Conservation (phyloP, 306 rosid genomes). For the Aeschynomene evenia region DNA sequence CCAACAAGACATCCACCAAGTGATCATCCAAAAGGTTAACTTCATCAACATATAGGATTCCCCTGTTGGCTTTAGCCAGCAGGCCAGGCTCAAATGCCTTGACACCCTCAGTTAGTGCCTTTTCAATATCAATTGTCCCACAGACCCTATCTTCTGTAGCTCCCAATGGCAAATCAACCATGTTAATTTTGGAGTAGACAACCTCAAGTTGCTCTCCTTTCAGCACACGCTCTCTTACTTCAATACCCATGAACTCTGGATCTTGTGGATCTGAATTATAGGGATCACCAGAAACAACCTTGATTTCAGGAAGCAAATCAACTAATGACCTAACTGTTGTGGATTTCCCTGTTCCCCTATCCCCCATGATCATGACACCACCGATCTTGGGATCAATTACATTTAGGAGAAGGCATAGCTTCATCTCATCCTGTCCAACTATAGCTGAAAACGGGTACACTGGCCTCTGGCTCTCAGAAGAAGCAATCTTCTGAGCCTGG, state of each 20-base stretch:
- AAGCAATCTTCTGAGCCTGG: conserved; percentile 54
- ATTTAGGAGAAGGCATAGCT: conserved; percentile 83
- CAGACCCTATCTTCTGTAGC: conserved; percentile 97
- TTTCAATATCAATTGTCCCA: conserved; percentile 95
- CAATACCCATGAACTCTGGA: conserved; percentile 87
- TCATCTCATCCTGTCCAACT: conserved; percentile 99
- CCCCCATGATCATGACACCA: conserved; percentile 99
- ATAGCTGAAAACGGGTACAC: conserved; percentile 93
- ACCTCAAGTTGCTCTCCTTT: conserved; percentile 71
- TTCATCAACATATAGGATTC: conserved; percentile 92
- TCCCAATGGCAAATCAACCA: conserved; percentile 96
- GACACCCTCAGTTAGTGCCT: conserved; percentile 92
- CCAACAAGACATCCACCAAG: conserved; percentile 86
- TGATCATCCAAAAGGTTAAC: conserved; percentile 96
- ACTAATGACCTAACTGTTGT: conserved; percentile 83
- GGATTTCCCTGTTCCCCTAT: conserved; percentile 93
- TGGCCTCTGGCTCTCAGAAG: conserved; percentile 73
- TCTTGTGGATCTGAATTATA: conserved; percentile 93
- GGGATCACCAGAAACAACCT: conserved; percentile 83
- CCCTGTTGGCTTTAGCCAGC: conserved; percentile 93
- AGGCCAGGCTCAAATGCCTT: conserved; percentile 97
- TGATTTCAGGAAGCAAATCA: conserved; percentile 91
- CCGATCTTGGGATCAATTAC: conserved; percentile 96
- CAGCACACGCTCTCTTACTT: conserved; percentile 64
- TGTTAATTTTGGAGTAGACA: conserved; percentile 70